Percentiles rank a stretch among this genome's conserved stretches.
These are phyloP conservation scores for Fusarium dimerum DNA, from an alignment of 2,329 filamentous ascomycete genomes.

Conservation along the genomic window DNA sequence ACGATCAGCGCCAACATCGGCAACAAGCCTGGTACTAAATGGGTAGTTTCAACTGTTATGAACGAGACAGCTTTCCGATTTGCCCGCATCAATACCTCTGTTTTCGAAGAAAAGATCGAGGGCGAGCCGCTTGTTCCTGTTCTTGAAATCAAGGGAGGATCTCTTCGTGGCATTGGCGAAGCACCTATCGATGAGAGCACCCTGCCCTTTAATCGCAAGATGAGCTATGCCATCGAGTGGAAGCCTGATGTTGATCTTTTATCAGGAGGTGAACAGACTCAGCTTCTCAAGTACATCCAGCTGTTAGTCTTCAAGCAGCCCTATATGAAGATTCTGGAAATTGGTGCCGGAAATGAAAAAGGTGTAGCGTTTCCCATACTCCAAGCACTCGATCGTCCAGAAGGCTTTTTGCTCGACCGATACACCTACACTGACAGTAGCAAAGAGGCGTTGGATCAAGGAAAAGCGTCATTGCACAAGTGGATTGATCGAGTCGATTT, in stretches of 20 bases:
- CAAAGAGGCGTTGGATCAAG: constrained; percentile 1
- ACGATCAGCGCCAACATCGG: constrained; percentile 6
- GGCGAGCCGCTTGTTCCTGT: constrained; percentile 2
- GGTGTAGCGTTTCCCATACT: constrained; percentile 1
- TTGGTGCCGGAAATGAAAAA: constrained; percentile 1
- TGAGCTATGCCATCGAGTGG: constrained; percentile 13
- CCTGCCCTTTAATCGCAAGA: constrained; percentile 11
- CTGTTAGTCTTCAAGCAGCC: constrained; percentile 13
- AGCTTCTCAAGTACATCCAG: constrained; percentile 5
- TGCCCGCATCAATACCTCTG: constrained; percentile 9
- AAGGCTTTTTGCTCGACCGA: constrained; percentile 2
- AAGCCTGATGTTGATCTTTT: constrained; percentile 9
- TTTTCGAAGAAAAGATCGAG: constrained; percentile 6
- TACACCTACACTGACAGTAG: constrained; percentile 4
- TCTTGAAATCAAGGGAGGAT: constrained; percentile 5
- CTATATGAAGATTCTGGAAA: constrained; percentile 12
- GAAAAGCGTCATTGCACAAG: background rate
- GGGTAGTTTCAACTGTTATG: constrained; percentile 7
- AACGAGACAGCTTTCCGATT: constrained; percentile 9
- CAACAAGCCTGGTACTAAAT: constrained; percentile 11
- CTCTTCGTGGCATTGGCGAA: constrained; percentile 11
- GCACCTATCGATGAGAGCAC: constrained; percentile 6
- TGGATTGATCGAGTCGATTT: constrained; percentile 6
- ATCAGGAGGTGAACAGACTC: background rate
- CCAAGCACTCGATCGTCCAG: constrained; percentile 8